Conservation (phyloP, 257 asterid genomes). For the Forsythia suspensa region DNA sequence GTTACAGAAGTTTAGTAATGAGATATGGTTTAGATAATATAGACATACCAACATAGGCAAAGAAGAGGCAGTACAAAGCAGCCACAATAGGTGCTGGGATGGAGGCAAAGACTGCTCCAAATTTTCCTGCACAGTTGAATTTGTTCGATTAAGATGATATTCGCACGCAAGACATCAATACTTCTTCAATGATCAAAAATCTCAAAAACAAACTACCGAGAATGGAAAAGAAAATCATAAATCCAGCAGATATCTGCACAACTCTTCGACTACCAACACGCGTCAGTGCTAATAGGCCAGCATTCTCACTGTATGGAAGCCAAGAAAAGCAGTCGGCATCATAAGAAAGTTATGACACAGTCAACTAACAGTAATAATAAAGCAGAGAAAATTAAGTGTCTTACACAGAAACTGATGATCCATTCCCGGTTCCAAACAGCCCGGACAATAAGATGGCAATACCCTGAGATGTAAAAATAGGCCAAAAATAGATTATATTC, state of each 20-base stretch:
- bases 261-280: constrained; percentile 66
- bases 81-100: constrained; percentile 50
- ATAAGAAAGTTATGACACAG: background rate
- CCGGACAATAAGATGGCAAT: constrained; percentile 6
- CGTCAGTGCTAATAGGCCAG: constrained; percentile 51
- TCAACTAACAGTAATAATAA: background rate
- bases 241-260: constrained; percentile 60
- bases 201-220: constrained; percentile 33
- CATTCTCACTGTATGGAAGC: constrained; percentile 46
- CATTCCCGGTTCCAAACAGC: constrained; percentile 4
- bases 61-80: constrained; percentile 55
- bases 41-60: constrained; percentile 50
- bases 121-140: constrained; percentile 54
- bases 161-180: background rate
- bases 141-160: background rate
- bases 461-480: background rate
- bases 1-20: background rate
- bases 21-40: background rate
- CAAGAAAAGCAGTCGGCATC: background rate
- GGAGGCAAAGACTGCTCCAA: constrained; percentile 64
- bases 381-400: background rate
- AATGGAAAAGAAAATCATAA: constrained; percentile 61
- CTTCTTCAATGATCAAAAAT: background rate
- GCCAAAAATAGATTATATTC: background rate
- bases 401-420: constrained; percentile 6